Conservation (phyloP, 345 rosid species). For the Balakata baccata region DNA sequence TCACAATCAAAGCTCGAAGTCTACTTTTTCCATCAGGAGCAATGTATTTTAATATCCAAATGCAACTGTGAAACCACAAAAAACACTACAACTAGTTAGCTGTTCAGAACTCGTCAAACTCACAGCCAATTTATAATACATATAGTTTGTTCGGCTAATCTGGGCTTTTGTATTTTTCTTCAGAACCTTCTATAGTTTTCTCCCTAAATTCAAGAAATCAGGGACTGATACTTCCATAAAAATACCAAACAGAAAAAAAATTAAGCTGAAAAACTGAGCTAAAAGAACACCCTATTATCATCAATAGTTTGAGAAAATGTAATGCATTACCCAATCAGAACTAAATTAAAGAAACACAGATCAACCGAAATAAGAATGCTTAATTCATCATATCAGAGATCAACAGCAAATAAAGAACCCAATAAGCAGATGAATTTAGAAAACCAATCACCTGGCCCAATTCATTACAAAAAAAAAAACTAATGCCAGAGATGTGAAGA, state of each 20-base stretch:
- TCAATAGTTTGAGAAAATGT: no score
- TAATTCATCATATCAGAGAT: neutral
- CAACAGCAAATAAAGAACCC: neutral
- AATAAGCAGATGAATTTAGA: neutral
- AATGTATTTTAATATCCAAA: conserved; percentile 56
- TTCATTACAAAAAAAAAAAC: neutral
- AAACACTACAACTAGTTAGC: neutral
- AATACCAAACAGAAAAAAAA: no score
- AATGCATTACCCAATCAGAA: no score
- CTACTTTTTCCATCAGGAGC: conserved; percentile 83
- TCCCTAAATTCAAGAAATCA: neutral
- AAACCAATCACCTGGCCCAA: neutral
- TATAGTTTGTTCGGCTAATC: neutral
- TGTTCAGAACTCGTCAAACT: neutral
- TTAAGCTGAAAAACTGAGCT: no score
- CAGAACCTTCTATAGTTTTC: neutral
- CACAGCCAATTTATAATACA: neutral
- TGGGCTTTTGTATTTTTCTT: neutral
- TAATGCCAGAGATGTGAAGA: neutral
- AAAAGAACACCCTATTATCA: no score
- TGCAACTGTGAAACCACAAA: conserved; percentile 40
- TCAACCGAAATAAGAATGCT: neutral
- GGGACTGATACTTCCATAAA: neutral
- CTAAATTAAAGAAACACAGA: neutral
- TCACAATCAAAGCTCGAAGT: conserved; percentile 78